Evolutionary conservation across 1,139 yeast species (phyloP).

Genomic region (Pneumocystis canis): DNA sequence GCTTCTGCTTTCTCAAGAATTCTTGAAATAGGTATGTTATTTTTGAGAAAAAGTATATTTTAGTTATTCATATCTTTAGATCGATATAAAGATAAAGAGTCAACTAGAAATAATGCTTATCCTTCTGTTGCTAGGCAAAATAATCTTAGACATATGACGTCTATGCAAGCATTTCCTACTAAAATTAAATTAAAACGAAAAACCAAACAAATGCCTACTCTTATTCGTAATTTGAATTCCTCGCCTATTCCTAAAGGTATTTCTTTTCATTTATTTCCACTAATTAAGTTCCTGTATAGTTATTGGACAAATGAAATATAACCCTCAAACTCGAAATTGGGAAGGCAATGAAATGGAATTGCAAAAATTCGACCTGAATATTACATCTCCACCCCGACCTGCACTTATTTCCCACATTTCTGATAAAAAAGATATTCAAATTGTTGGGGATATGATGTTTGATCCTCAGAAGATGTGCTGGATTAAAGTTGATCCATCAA

Average conservation of each 20-base stretch:
- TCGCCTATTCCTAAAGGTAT: conserved; percentile 13
- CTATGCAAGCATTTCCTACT: conserved; percentile 4
- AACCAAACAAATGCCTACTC: conserved; percentile 19
- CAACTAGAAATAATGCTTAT: conserved; percentile 5
- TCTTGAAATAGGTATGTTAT: background rate
- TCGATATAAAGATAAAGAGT: background rate
- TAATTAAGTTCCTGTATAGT: conserved; percentile 15
- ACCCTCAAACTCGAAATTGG: conserved; percentile 41
- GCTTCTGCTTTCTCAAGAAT: background rate
- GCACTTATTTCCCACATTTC: conserved; percentile 28
- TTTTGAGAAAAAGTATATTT: background rate
- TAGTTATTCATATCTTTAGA: conserved; percentile 3
- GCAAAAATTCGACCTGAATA: conserved; percentile 31
- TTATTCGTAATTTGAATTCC: conserved; percentile 26
- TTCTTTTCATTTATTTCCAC: background rate
- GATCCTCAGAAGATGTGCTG: conserved; percentile 46
- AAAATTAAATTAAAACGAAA: conserved; percentile 7
- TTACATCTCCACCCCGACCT: conserved; percentile 18
- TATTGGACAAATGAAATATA: conserved; percentile 37
- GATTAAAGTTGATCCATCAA: conserved; percentile 29
- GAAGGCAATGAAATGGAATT: conserved; percentile 55
- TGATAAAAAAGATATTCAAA: conserved; percentile 22
- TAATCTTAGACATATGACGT: conserved; percentile 5
- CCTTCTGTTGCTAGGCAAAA: conserved; percentile 11
- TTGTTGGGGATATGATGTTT: conserved; percentile 43